Evolutionary conservation across 2,329 filamentous ascomycete genomes (phyloP), one percentile per base, ranked within the genome.

Genomic region (Annulohypoxylon truncatum): DNA sequence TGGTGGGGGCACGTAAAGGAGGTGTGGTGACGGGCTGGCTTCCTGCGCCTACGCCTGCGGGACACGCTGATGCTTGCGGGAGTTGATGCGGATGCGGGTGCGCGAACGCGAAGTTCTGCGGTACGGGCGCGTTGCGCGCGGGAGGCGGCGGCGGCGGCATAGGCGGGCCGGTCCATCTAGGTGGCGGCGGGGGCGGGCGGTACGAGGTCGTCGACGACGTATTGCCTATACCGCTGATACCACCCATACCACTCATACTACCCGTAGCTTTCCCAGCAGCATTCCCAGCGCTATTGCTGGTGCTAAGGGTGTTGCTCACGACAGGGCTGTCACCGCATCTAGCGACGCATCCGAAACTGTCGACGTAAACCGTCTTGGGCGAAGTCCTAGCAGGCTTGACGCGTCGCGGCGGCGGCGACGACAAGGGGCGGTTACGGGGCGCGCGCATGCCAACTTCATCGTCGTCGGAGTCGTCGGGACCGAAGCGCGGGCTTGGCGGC

Each of bases 121-220:
- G 48, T 6, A 51, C 26, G 6, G 59, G 60, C 1, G 28, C 9
- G 24, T 29, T 50, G 44, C 59, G 59, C 56, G 57, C 46, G 7
- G 54, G 46, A 12, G 64, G 50, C 24, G 56, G 63, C 26, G 46
- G 56, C 15, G 59, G 58, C 6, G 35, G 53, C n/a, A 51, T n/a
- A 12, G 61, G 61, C 6, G 66, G 52, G 3, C 62, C 57, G 4
- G 26, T 35, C 70, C 68, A 70, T 1, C 44, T 31, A 24, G 68
- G 66, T n/a, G 61, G 70, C 18, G 62, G 66, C 48, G 68, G 64
- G 6, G 60, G 64, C 40, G 60, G 58, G 15, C 67, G 62, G 38
- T 64, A 53, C 33, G 60, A 58, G 18, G 24, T 33, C 10, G 24
- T n/a, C n/a, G n/a, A n/a, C n/a, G n/a, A n/a, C n/a, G n/a, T n/a